Conservation (phyloP, 768 basidiomycete genomes). For the Rhizopogon vinicolor region DNA sequence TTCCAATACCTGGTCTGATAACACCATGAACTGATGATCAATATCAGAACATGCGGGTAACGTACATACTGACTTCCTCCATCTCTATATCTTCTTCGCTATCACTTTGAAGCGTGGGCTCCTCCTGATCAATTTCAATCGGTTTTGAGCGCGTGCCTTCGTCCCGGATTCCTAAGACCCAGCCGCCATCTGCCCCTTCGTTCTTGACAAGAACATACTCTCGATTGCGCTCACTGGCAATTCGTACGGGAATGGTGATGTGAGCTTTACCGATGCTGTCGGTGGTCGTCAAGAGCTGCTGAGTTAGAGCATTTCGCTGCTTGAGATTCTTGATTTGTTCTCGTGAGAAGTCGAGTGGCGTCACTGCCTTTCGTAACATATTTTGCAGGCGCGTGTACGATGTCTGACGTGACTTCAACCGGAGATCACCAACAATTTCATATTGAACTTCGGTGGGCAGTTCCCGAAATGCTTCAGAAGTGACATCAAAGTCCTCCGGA, state of each 20-base stretch:
- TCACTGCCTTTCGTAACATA: slow-evolving; percentile 76
- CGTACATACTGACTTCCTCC: slow-evolving; percentile 79
- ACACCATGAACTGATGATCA: slow-evolving; percentile 9
- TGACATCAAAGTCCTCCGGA: slow-evolving; percentile 91
- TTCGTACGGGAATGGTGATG: slow-evolving; percentile 86
- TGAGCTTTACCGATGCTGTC: slow-evolving; percentile 90
- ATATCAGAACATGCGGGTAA: not conserved
- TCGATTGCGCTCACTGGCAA: slow-evolving; percentile 92
- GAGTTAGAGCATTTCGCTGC: slow-evolving; percentile 87
- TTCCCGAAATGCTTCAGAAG: slow-evolving; percentile 84
- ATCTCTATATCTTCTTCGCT: slow-evolving; percentile 59
- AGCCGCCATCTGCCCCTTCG: slow-evolving; percentile 81
- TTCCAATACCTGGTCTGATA: slow-evolving; percentile 25
- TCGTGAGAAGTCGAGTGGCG: slow-evolving; percentile 93
- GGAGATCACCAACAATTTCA: slow-evolving; percentile 94
- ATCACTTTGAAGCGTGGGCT: slow-evolving; percentile 30
- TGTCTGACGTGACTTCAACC: slow-evolving; percentile 91
- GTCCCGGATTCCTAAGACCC: slow-evolving; percentile 90
- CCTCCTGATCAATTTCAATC: slow-evolving; percentile 78
- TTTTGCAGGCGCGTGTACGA: slow-evolving; percentile 87
- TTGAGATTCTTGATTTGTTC: slow-evolving; percentile 90
- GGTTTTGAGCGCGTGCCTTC: slow-evolving; percentile 82
- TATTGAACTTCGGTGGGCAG: slow-evolving; percentile 96
- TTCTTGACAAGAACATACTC: slow-evolving; percentile 96
- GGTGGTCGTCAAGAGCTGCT: slow-evolving; percentile 87